Evolutionary conservation across 768 basidiomycete genomes (phyloP).

Genomic region (Xerocomus brunneocitrinus): DNA sequence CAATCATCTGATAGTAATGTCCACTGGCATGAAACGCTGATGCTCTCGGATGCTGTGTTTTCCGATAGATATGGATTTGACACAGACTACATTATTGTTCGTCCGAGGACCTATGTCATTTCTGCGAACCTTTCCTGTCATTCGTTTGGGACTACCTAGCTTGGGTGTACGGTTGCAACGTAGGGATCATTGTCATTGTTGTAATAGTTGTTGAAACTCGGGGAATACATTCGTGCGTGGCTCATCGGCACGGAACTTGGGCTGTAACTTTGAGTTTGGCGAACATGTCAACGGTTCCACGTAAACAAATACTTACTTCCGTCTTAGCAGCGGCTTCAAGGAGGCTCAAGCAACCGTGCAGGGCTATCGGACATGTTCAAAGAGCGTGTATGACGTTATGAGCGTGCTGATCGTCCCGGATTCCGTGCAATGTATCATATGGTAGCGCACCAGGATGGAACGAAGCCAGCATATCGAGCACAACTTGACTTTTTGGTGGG

Average conservation of each 20-base stretch:
- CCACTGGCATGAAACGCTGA: slow-evolving; percentile 6
- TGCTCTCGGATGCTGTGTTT: slow-evolving; percentile 10
- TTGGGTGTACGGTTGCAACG: slow-evolving; percentile 10
- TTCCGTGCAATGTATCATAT: neutral
- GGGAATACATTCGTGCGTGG: neutral
- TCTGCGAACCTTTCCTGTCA: slow-evolving; percentile 2
- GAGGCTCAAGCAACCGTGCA: neutral
- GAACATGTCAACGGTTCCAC: neutral
- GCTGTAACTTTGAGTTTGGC: neutral
- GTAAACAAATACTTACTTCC: neutral
- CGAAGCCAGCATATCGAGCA: neutral
- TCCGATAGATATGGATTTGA: slow-evolving; percentile 22
- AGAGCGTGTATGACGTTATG: neutral
- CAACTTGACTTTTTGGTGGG: slow-evolving; percentile 2
- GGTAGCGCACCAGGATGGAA: slow-evolving; percentile 1
- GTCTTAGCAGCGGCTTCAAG: neutral
- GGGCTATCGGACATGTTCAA: neutral
- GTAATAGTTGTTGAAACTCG: slow-evolving; percentile 5
- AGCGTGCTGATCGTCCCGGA: slow-evolving; percentile 7
- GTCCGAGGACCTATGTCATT: slow-evolving; percentile 1
- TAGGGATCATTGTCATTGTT: slow-evolving; percentile 2
- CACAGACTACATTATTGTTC: slow-evolving; percentile 14
- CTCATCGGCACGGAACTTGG: slow-evolving; percentile 3
- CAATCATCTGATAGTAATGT: slow-evolving; percentile 3
- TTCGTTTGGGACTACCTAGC: slow-evolving; percentile 9